Base-by-base conservation (phyloP, 2,329 filamentous ascomycete genomes). In the Mycosphaerella sp. region DNA sequence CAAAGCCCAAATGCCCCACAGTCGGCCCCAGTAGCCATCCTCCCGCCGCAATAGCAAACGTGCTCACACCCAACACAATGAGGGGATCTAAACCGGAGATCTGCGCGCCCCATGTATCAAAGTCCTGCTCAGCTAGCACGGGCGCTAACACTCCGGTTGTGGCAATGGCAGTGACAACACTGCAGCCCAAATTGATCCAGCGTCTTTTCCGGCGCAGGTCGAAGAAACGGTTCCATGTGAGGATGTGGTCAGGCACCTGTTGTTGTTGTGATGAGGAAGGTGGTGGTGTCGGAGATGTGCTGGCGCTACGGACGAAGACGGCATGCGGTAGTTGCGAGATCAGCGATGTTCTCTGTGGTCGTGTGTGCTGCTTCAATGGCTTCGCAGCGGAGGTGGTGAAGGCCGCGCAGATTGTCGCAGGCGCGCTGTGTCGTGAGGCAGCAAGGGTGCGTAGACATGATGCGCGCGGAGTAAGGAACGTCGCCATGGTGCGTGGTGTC, bases 1-100 rank as follows among this genome's bases (percentile, higher is more conserved):
- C 87, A 72, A 96, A 98, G 4, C 89, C 74, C 7, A 79, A 78
- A 59, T 85, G 89, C 3, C 93, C 93, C 36, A 95, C 68, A 59
- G 85, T 84, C 0, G 93, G 93, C 0, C 93, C 93, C 18, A 83
- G 74, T 42, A 98, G 74, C 93, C 93, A 98, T 4, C 93, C 93
- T 30, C 85, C 75, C n/a, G 84, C 86, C 49, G 85, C 81, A 59
- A 83, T 89, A 12, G 82, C 82, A 56, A 91, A 74, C 7, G 86
- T 89, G 58, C 88, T 84, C 64, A 95, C 68, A 1, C 89, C 91
- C 59, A 96, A 77, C 21, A 89, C 84, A 63, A 96, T 78, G 64
- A 96, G 81, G 1, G 91, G 91, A 69, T 97, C 93, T 51, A 96
- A 77, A 1, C 90, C 89, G 57, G 94, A 79, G 65, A 87, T 82